A percentile compares a stretch with the other conserved stretches of the same genome.
Conservation (phyloP, 768 basidiomycete species). For the Chiua virens region DNA sequence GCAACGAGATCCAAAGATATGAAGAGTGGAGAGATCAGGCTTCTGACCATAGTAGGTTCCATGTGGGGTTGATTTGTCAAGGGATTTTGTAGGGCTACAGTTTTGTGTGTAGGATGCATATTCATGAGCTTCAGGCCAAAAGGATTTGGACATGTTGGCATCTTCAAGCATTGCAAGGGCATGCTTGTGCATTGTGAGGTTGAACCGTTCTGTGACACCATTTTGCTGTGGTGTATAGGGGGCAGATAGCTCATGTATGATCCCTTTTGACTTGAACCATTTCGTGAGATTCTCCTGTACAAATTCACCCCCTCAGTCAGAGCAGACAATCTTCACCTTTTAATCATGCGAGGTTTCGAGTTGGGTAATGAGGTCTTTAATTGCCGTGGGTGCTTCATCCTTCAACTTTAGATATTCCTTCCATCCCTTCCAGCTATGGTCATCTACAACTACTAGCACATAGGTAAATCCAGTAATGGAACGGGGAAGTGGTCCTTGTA, state of each 20-base stretch:
- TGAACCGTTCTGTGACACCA: conserved; percentile 9
- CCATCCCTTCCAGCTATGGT: too few species aligned
- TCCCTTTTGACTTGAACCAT: background rate
- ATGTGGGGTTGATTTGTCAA: background rate
- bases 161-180: conserved; percentile 26
- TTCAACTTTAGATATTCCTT: too few species aligned
- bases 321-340: too few species aligned
- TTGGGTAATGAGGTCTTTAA: too few species aligned
- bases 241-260: background rate
- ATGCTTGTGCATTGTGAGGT: conserved; percentile 25
- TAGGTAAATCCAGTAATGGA: too few species aligned
- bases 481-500: too few species aligned
- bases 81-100: background rate
- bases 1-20: conserved; percentile 21
- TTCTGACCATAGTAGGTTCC: too few species aligned
- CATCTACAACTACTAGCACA: too few species aligned
- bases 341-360: too few species aligned
- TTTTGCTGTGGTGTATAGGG: background rate
- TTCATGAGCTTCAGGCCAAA: conserved; percentile 22
- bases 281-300: too few species aligned
- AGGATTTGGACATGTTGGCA: background rate
- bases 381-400: too few species aligned
- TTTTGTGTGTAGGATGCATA: background rate
- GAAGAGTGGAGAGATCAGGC: conserved; percentile 1
- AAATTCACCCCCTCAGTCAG: too few species aligned